phyloP scores from a whole-genome alignment of 176 grass and related monocot genomes.

The Eragrostis nindensis region DNA sequence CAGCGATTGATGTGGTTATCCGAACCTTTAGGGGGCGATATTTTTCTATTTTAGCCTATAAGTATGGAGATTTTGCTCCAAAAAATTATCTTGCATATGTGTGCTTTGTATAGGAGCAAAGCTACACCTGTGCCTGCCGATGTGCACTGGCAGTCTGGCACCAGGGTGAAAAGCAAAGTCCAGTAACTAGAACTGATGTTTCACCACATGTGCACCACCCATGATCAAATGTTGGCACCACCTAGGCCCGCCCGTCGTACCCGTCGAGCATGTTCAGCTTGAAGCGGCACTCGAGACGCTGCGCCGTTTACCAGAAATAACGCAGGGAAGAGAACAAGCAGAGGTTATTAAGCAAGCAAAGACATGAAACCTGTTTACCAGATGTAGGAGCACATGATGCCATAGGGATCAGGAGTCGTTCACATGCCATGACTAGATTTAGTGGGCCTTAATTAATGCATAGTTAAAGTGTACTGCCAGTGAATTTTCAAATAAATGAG shows the following conservation, averaged over 20 bases:
- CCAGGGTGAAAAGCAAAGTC: no score
- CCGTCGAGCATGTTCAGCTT: no score
- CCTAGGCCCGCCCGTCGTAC: no score
- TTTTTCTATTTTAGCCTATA: background rate
- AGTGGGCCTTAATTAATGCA: conserved; percentile 44
- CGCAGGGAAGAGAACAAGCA: no score
- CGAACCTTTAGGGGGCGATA: background rate
- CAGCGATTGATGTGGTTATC: background rate
- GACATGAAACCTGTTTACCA: conserved; percentile 38
- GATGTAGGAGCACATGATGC: conserved; percentile 37
- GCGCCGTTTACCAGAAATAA: no score
- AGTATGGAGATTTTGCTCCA: background rate
- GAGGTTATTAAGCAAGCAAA: background rate
- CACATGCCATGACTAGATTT: conserved; percentile 49
- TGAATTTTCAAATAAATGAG: background rate
- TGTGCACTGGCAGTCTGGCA: no score
- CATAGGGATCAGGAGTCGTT: conserved; percentile 43
- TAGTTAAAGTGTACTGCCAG: conserved; percentile 36
- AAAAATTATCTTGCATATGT: background rate
- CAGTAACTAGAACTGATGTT: no score
- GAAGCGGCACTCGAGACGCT: no score
- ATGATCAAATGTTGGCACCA: no score
- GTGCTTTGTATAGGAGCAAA: no score
- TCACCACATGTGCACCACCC: no score
- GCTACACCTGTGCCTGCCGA: no score